phyloP scores from a whole-genome alignment of 805 yeast genomes.

The Starmerella vitae region DNA sequence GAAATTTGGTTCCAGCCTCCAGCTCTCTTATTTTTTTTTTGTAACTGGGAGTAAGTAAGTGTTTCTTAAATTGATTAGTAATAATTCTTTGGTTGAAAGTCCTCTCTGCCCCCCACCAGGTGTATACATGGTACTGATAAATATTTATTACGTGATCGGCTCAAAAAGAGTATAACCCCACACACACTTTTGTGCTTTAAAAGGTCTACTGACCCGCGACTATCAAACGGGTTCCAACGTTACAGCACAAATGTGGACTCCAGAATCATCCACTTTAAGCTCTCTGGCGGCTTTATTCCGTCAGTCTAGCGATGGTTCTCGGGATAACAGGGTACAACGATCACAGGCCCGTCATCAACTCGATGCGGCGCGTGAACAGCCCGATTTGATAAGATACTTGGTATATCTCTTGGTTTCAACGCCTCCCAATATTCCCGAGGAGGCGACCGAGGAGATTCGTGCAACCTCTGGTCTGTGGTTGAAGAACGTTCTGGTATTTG shows the following conservation, averaged over 20 bases:
- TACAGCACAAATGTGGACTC: slow-evolving; percentile 46
- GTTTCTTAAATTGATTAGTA: too few relatives aligned
- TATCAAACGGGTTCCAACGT: too few relatives aligned
- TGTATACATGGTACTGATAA: too few relatives aligned
- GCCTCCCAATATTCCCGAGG: slow-evolving; percentile 33
- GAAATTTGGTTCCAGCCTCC: too few relatives aligned
- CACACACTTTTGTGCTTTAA: too few relatives aligned
- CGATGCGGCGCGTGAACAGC: slow-evolving; percentile 51
- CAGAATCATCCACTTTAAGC: slow-evolving; percentile 45
- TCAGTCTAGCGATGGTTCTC: slow-evolving; percentile 39
- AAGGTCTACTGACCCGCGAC: too few relatives aligned
- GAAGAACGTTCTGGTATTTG: slow-evolving; percentile 52
- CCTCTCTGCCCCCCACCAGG: too few relatives aligned
- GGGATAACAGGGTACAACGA: slow-evolving; percentile 19
- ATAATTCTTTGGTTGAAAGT: too few relatives aligned
- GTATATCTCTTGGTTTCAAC: slow-evolving; percentile 52
- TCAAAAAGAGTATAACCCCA: too few relatives aligned
- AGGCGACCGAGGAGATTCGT: slow-evolving; percentile 33
- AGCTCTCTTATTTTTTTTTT: too few relatives aligned
- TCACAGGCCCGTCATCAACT: slow-evolving; percentile 56
- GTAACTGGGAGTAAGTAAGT: too few relatives aligned
- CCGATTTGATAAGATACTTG: slow-evolving; percentile 72
- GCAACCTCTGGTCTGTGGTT: slow-evolving; percentile 82
- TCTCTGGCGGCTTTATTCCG: slow-evolving; percentile 55
- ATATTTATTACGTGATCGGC: too few relatives aligned